Conservation (phyloP, 768 basidiomycete species). For the Imleria badia region DNA sequence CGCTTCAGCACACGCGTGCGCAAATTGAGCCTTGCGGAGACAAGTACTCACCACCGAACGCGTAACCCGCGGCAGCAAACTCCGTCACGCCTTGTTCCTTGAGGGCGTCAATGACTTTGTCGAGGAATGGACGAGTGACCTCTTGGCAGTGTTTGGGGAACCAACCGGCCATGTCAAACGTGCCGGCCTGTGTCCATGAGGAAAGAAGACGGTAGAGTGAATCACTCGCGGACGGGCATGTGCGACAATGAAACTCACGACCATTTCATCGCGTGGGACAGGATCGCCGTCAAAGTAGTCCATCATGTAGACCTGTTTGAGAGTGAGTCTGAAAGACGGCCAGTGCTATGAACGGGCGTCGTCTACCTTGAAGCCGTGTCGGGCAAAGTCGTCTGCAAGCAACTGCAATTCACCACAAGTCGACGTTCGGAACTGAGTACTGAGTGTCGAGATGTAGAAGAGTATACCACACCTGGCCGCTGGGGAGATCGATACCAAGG, state of each 20-base stretch:
- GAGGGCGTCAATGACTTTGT: slow-evolving; percentile 57
- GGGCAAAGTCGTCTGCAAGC: slow-evolving; percentile 44
- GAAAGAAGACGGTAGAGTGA: not conserved
- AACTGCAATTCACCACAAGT: slow-evolving; percentile 27
- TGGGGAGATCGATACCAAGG: slow-evolving; percentile 49
- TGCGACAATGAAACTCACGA: not conserved
- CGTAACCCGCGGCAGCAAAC: slow-evolving; percentile 67
- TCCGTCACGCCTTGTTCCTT: slow-evolving; percentile 56
- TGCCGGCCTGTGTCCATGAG: not conserved
- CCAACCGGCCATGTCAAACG: slow-evolving; percentile 36
- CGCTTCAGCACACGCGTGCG: too few species aligned
- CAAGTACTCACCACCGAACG: slow-evolving; percentile 59
- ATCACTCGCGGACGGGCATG: too few species aligned
- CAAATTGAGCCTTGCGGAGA: too few species aligned
- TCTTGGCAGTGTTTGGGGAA: slow-evolving; percentile 39
- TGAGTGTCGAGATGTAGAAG: not conserved
- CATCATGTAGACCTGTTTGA: slow-evolving; percentile 15
- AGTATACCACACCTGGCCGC: slow-evolving; percentile 38
- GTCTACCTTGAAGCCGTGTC: slow-evolving; percentile 37
- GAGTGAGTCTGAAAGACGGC: not conserved
- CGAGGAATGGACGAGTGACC: slow-evolving; percentile 46
- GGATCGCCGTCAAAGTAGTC: slow-evolving; percentile 34
- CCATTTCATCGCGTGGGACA: slow-evolving; percentile 13
- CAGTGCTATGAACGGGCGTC: not conserved
- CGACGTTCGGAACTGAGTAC: not conserved